A percentile compares a stretch with the other conserved stretches of the same genome.
Evolutionary conservation across 176 grass and related monocot genomes (phyloP).

Genomic region (Lolium rigidum): DNA sequence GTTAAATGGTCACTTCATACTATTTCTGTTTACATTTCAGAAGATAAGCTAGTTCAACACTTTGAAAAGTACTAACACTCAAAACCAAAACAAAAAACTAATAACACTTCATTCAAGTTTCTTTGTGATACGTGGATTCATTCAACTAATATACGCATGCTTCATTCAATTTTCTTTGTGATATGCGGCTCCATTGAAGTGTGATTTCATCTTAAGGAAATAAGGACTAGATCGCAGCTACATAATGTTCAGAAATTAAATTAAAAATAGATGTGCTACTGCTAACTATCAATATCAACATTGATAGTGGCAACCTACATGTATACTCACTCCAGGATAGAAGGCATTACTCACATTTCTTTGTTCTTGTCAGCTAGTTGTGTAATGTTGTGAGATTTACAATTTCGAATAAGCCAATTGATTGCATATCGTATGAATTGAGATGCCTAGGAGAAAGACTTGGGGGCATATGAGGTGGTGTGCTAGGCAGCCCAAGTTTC

Average conservation of each 20-base stretch:
- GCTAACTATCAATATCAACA: not conserved
- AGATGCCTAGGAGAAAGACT: no score
- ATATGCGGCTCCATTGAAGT: not conserved
- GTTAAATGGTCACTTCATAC: not conserved
- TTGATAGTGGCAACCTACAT: constrained; percentile 1
- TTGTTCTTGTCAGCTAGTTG: constrained; percentile 11
- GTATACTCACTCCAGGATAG: not conserved
- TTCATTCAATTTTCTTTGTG: not conserved
- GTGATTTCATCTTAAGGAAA: not conserved
- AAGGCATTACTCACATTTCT: not conserved
- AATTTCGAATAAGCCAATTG: not conserved
- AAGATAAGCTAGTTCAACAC: not conserved
- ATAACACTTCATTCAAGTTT: no score
- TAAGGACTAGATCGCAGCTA: not conserved
- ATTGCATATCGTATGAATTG: not conserved
- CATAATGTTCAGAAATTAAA: not conserved
- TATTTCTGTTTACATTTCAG: not conserved
- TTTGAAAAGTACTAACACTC: not conserved
- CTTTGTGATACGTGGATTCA: no score
- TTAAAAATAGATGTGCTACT: constrained; percentile 2
- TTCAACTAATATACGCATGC: not conserved
- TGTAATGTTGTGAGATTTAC: not conserved
- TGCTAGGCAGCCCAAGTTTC: no score
- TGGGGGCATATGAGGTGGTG: no score
- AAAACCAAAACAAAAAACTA: not conserved